These are phyloP conservation scores for Camellia granthamiana DNA, from an alignment of 148 eudicot genomes.

Conservation along the genomic window DNA sequence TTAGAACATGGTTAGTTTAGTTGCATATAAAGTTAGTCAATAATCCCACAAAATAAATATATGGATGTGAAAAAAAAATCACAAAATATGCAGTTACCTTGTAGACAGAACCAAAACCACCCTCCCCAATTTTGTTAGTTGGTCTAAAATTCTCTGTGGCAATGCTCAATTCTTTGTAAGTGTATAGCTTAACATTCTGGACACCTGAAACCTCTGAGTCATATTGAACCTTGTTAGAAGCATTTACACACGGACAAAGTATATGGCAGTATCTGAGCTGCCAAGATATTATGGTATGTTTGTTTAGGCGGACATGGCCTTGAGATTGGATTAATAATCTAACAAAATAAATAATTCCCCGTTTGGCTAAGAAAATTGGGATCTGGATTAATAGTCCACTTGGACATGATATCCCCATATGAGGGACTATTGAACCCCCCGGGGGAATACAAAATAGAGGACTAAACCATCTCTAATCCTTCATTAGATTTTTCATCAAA, in stretches of 20 bases:
- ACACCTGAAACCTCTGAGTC: conserved; percentile 42
- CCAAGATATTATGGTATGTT: background rate
- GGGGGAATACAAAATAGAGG: too few relatives aligned
- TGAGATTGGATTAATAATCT: too few relatives aligned
- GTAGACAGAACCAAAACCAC: conserved; percentile 87
- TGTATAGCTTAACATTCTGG: conserved; percentile 46
- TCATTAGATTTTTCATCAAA: too few relatives aligned
- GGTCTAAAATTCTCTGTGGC: conserved; percentile 62
- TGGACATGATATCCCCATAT: too few relatives aligned
- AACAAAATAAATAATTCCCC: too few relatives aligned
- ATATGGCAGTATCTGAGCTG: background rate
- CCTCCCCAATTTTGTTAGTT: conserved; percentile 69
- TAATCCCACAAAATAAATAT: background rate
- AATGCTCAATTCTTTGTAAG: conserved; percentile 49
- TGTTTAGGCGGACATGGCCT: too few relatives aligned
- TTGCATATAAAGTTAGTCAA: background rate
- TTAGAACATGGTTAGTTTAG: conserved; percentile 10
- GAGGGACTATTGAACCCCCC: too few relatives aligned
- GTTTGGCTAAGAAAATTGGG: too few relatives aligned
- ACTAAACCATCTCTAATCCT: too few relatives aligned
- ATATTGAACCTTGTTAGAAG: conserved; percentile 18
- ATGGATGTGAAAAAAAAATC: background rate
- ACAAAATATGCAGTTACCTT: conserved; percentile 45
- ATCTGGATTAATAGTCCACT: too few relatives aligned
- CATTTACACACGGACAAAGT: background rate